phyloP scores from a whole-genome alignment of 139 green algal genomes.

The Micractinium sp. region DNA sequence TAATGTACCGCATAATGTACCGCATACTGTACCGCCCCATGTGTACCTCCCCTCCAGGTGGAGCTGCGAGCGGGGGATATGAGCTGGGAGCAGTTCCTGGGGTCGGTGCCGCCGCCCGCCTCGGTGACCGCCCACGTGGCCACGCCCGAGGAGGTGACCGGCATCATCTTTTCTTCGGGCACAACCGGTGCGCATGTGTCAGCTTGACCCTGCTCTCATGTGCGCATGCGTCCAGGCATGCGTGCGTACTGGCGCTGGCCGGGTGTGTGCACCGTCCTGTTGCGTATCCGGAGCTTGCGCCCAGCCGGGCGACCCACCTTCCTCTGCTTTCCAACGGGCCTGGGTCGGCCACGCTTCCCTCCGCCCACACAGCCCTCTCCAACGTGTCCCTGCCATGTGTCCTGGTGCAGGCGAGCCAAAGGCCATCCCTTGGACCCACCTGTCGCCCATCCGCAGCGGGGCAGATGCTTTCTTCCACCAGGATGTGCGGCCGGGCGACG shows the following conservation, averaged over 20 bases:
- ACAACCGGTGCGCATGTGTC: conserved; percentile 74
- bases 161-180: conserved; percentile 94
- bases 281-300: too few species aligned
- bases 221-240: background rate
- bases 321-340: too few species aligned
- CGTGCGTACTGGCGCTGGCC: too few species aligned
- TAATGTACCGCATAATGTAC: too few species aligned
- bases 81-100: conserved; percentile 65
- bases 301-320: too few species aligned
- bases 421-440: conserved; percentile 92
- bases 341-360: too few species aligned
- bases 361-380: too few species aligned
- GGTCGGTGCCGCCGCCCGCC: background rate
- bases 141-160: conserved; percentile 57
- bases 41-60: conserved; percentile 20
- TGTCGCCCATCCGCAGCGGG: conserved; percentile 79
- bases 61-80: conserved; percentile 52
- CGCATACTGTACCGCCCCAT: too few species aligned
- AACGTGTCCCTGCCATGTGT: too few species aligned
- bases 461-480: conserved; percentile 81
- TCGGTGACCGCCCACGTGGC: conserved; percentile 38
- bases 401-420: conserved; percentile 84
- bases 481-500: conserved; percentile 66
- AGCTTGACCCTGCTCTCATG: background rate
- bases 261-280: too few species aligned